Evolutionary conservation across 192 early-diverging fungal species (phyloP), one percentile per base, ranked within the genome.

Genomic region (Podila horticola): DNA sequence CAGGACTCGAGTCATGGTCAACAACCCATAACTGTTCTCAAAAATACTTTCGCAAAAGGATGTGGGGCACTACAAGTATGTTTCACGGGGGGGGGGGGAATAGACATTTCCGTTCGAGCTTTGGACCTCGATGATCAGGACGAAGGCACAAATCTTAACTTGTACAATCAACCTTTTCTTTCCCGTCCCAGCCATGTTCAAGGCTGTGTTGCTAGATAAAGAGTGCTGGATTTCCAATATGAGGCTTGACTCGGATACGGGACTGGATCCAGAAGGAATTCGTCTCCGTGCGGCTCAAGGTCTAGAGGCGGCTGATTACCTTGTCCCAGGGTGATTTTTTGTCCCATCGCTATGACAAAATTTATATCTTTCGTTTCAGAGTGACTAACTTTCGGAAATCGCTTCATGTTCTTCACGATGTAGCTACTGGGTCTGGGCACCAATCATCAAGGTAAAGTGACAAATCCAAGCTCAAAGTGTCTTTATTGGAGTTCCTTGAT

Each of bases 231-330:
- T 89, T 52, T 69, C 90, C 50, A 93, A 95, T 71, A 89, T 97
- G 89, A 92, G 89, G 84, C 89, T 97, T 31, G 93, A 97, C 70
- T 84, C 91, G 45, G 64, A 82, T 4, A 95, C 93, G 0, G 96
- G 96, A n/a, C 82, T 95, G 30, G 96, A 97, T 67, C 96, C 96
- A 4, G 88, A 88, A 0, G 90, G 88, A 0, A 86, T 95, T 69
- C 95, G 94, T 74, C 85, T 97, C 28, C 86, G 96, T 22, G 95
- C 96, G 0, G 93, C 96, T 0, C 91, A 92, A 75, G 88, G 96
- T 0, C 82, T 97, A 12, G 94, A 96, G 79, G 94, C 95, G 0
- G 94, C 96, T 0, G 96, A 97, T 76, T 97, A 96, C 73, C 91
- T 97, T 64, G 91, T 96, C 29, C 91, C 93, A 22, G 94, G 94